A percentile compares a stretch with the other conserved stretches of the same genome.
phyloP scores from a whole-genome alignment of 169 alveolate genomes.

The Plasmodium knowlesi region DNA sequence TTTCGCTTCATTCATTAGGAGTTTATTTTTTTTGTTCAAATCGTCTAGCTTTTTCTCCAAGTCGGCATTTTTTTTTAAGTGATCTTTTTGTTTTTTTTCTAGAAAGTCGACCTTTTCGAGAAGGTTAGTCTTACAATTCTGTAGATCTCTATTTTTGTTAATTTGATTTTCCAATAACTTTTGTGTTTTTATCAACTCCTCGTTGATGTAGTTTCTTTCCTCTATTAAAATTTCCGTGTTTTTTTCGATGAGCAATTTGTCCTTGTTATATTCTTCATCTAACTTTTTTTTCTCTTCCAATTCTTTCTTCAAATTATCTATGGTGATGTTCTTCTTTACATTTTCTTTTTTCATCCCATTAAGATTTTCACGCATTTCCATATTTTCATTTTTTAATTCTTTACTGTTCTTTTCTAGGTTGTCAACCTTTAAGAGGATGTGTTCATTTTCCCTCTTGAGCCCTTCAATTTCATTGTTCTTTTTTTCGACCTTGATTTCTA shows the following conservation, averaged over 20 bases:
- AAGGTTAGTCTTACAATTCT: constrained; percentile 19
- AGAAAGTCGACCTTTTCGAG: constrained; percentile 49
- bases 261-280: constrained; percentile 63
- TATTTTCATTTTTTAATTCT: constrained; percentile 71
- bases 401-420: constrained; percentile 49
- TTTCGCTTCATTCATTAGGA: constrained; percentile 31
- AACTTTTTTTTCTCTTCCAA: constrained; percentile 33
- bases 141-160: constrained; percentile 52
- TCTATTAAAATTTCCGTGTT: constrained; percentile 58
- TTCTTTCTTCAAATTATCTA: constrained; percentile 59
- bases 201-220: constrained; percentile 57
- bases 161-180: constrained; percentile 55
- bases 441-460: constrained; percentile 65
- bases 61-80: constrained; percentile 33
- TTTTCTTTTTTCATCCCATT: constrained; percentile 40
- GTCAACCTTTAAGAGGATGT: constrained; percentile 58
- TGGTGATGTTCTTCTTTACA: constrained; percentile 39
- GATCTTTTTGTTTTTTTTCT: constrained; percentile 71
- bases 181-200: constrained; percentile 66
- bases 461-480: constrained; percentile 63
- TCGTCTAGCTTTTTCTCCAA: constrained; percentile 42
- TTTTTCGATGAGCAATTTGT: constrained; percentile 49
- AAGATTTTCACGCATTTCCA: constrained; percentile 35
- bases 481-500: constrained; percentile 49
- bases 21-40: constrained; percentile 41